Base-by-base conservation (phyloP, 176 grass and related monocot genomes). In the Typha latifolia region DNA sequence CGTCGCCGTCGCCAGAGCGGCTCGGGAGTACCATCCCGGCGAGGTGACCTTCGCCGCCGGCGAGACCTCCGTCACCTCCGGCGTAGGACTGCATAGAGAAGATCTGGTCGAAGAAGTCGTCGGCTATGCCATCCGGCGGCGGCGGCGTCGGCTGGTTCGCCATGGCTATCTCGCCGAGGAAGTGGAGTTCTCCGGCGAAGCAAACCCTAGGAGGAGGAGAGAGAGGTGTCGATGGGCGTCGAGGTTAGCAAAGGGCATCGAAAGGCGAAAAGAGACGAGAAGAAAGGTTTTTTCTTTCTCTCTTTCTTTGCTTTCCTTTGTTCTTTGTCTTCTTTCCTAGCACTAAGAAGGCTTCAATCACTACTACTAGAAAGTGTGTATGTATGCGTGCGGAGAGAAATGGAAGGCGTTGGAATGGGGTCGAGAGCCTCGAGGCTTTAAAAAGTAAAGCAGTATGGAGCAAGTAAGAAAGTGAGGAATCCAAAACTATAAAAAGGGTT, bases 31-130 rank as follows among this genome's bases (percentile, higher is more conserved):
- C 72, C 62, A 74, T 52, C 61, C 72, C 62, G 0, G 61, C 47
- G 48, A 61, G 61, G 16, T 63, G 47, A 5, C 47, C 66, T 4
- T 50, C 68, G 15, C 51, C 68, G 37, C 67, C 82, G 14, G 78
- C 68, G 27, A 29, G 48, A 12, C n/a, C 76, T 12, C 61, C 76
- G 50, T 75, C 66, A 32, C 69, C 74, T 14, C 14, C 13, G 68
- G 79, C 70, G 61, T 57, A 74, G 21, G 74, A 78, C 10, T 77
- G 72, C 16, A 86, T 74, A 29, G 89, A 85, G 68, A 99, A 84
- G 82, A 99, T 85, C 79, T 99, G 89, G 64, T 99, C 89, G 63
- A 99, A 69, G 76, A 99, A 94, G 61, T 99, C 95, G 11, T 99
- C 95, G 5, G 32, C 51, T 27, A 76, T 76, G 32, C 64, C 73